Evolutionary conservation across 768 basidiomycete species (phyloP).

Genomic region (Suillus alpinus): DNA sequence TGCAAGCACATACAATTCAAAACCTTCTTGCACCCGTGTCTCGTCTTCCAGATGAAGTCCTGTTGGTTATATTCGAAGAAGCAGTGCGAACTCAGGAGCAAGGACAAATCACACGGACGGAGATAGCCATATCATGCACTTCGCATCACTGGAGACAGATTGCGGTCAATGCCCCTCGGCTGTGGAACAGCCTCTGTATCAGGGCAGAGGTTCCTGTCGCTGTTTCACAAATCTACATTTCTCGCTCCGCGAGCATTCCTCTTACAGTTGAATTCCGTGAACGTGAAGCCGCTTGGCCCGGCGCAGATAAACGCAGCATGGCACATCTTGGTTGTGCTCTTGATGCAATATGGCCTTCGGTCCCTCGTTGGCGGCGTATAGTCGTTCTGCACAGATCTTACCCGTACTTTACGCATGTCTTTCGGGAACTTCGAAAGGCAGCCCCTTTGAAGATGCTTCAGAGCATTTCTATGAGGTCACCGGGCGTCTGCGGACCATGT

Average conservation of each 20-base stretch:
- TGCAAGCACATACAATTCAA: background rate
- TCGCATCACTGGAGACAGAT: constrained; percentile 2
- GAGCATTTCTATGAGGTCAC: constrained; percentile 1
- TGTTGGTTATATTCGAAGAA: constrained; percentile 5
- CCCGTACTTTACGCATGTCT: constrained; percentile 2
- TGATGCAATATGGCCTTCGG: background rate
- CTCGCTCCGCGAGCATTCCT: background rate
- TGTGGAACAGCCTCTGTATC: constrained; percentile 3
- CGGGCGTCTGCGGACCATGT: background rate
- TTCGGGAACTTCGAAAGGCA: background rate
- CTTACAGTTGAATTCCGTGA: constrained; percentile 1
- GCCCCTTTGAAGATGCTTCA: constrained; percentile 2
- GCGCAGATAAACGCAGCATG: constrained; percentile 2
- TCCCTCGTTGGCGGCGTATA: constrained; percentile 1
- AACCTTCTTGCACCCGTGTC: constrained; percentile 2
- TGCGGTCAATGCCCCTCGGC: background rate
- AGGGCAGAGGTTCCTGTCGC: background rate
- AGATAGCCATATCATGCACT: constrained; percentile 5
- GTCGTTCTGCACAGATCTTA: constrained; percentile 2
- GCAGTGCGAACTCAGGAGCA: background rate
- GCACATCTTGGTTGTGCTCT: background rate
- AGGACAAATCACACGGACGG: background rate
- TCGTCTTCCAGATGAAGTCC: background rate
- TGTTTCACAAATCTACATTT: background rate
- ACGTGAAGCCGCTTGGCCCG: background rate